Base-by-base conservation (phyloP, 2,329 filamentous ascomycete species). In the Fusarium sp. region DNA sequence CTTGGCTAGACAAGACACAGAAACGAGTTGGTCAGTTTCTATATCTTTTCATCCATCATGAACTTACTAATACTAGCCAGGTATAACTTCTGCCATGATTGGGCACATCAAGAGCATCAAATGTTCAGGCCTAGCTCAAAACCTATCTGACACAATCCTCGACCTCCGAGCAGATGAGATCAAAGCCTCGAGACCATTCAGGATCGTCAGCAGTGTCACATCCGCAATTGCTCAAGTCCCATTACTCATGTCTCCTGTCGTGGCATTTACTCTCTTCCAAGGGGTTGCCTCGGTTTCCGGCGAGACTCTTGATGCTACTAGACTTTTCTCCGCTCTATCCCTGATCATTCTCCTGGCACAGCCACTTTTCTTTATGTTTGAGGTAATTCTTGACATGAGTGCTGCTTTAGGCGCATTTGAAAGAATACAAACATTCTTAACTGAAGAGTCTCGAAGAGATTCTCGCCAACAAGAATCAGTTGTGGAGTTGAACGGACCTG, bases 91-190 rank as follows among this genome's bases (percentile, higher is more conserved):
- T 28, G 75, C 78, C 17, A 78, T 84, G 61, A 80, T 85, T 50
- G 81, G 81, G 4, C 79, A 81, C 12, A 83, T 85, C 71, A 85
- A 85, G 70, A 82, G 81, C 61, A 82, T 85, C 61, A 85, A 84
- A 72, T 82, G 85, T 70, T 82, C 82, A 1, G 84, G 83, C 9
- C 74, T 85, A 1, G 74, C 82, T 3, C 74, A 81, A 38, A 79
- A 76, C 22, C 73, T 84, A 0, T 77, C 75, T 1, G 56, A 62
- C 20, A 77, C 77, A 10, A 77, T 83, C n/a, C 70, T 77, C 15
- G 54, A 62, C 13, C 72, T 82, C 12, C 81, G 84, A 6, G 65
- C 80, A 9, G 76, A 81, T 18, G 84, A 85, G 57, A 77, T 85
- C 14, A 75, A 67, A n/a, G 74, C 81, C 4, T 82, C 81, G 26